Evolutionary conservation across 2,329 filamentous ascomycete species (phyloP), one percentile per base, ranked within the genome.

Genomic region (Eurotiales sp.): DNA sequence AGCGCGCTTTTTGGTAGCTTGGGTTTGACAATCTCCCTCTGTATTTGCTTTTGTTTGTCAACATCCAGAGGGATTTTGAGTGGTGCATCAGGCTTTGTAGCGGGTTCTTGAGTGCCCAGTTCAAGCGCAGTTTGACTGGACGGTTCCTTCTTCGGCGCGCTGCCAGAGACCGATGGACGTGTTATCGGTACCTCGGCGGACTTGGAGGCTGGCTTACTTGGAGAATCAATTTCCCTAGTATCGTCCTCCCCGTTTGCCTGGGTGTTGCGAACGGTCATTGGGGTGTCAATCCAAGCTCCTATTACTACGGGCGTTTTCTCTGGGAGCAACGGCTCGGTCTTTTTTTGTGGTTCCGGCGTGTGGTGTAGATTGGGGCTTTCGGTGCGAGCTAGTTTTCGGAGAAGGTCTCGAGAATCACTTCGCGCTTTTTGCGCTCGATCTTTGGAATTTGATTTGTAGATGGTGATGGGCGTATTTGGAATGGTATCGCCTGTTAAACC

Each of bases 281-380:
- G 73, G 1, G 73, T 76, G 56, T 76, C 72, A 29, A 74, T 69
- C 72, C 72, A 76, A 2, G 72, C 72, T 11, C 73, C 73, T 15
- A 67, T 68, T 8, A 75, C 71, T 32, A 69, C 64, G 2, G 73
- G 73, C 1, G 73, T 76, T 55, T 74, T 72, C 29, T 69, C 66
- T 30, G 71, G 69, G 17, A 71, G 62, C 22, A 58, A 63, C 23
- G 65, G 59, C 27, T 65, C 59, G 12, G 59, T 58, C 5, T 59
- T 45, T 47, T 66, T 71, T 21, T 60, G 53, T 41, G 59, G 59
- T 32, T 71, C 65, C 2, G 70, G 71, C 0, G 70, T 72, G 45
- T 64, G 60, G 8, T 58, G 53, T 17, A 61, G 56, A 30, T 60
- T 63, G 10, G 69, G 67, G 41, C 61, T 71, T 40, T 68, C 67